Conservation (phyloP, 2,329 filamentous ascomycete genomes). For the Venturia carpophila region DNA sequence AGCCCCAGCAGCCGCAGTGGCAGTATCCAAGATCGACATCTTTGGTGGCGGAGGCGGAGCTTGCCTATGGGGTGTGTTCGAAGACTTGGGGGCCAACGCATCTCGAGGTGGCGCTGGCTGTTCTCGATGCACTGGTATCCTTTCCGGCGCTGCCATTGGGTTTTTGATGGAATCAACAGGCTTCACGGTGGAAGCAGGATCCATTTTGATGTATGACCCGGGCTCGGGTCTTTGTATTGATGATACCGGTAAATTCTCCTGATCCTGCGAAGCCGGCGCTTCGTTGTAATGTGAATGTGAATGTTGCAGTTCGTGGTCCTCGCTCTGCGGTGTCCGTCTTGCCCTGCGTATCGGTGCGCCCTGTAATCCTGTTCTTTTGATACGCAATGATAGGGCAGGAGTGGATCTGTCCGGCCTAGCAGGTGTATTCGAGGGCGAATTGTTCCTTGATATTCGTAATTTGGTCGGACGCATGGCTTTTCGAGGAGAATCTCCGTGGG, state of each 20-base stretch:
- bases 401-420: slow-evolving; percentile 32
- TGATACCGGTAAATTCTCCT: slow-evolving; percentile 69
- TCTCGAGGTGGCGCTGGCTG: slow-evolving; percentile 10
- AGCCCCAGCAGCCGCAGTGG: slow-evolving; percentile 74
- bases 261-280: slow-evolving; percentile 57
- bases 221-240: slow-evolving; percentile 25
- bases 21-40: slow-evolving; percentile 92
- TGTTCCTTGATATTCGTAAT: slow-evolving; percentile 32
- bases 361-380: slow-evolving; percentile 33
- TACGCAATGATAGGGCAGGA: slow-evolving; percentile 33
- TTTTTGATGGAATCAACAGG: slow-evolving; percentile 14
- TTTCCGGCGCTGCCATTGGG: neutral
- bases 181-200: slow-evolving; percentile 22
- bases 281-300: slow-evolving; percentile 37
- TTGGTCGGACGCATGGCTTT: slow-evolving; percentile 29
- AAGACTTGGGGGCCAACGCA: slow-evolving; percentile 14
- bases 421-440: slow-evolving; percentile 31
- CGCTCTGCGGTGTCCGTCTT: slow-evolving; percentile 31
- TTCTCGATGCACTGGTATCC: slow-evolving; percentile 13
- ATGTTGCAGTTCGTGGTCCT: slow-evolving; percentile 15
- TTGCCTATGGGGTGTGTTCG: slow-evolving; percentile 37
- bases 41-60: slow-evolving; percentile 75
- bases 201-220: slow-evolving; percentile 29
- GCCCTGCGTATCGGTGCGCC: slow-evolving; percentile 34
- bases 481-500: slow-evolving; percentile 21